A percentile compares a stretch with the other conserved stretches of the same genome.
Conservation (phyloP, 192 early-diverging fungal genomes). For the Diversispora eburnea region DNA sequence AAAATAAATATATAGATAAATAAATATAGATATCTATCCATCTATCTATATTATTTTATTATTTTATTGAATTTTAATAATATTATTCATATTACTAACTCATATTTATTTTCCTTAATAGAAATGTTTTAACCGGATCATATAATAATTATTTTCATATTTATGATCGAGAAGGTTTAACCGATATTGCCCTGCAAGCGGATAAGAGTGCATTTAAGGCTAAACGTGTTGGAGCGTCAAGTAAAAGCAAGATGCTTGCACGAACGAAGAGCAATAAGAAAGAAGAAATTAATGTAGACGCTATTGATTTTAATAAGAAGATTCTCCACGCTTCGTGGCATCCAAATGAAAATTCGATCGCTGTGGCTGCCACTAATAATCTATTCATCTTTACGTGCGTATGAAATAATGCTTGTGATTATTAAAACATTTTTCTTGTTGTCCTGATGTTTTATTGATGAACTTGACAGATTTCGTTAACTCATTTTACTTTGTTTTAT, state of each 20-base stretch:
- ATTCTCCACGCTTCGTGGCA: constrained; percentile 99
- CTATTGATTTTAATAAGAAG: constrained; percentile 92
- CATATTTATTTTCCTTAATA: constrained; percentile 30
- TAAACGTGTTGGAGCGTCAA: constrained; percentile 78
- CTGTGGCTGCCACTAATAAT: constrained; percentile 98
- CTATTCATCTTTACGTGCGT: constrained; percentile 87
- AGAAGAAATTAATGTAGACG: constrained; percentile 81
- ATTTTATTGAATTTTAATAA: constrained; percentile 21
- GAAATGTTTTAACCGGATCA: constrained; percentile 89
- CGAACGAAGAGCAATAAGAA: constrained; percentile 50
- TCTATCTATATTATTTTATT: too few species aligned
- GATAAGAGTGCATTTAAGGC: constrained; percentile 98
- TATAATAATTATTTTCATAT: constrained; percentile 99
- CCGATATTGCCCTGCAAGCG: constrained; percentile 87
- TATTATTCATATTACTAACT: not conserved
- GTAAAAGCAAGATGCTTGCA: constrained; percentile 61
- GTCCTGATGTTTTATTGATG: too few species aligned
- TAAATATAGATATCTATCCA: too few species aligned
- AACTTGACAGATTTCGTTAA: too few species aligned
- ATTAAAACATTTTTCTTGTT: not conserved
- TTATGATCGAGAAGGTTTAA: constrained; percentile 76
- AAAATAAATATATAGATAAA: too few species aligned
- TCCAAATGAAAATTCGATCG: constrained; percentile 95
- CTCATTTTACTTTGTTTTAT: not conserved
- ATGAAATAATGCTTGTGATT: not conserved